Evolutionary conservation across 2,329 filamentous ascomycete genomes (phyloP), one percentile per base, ranked within the genome.

Genomic region (Harringtonia lauricola): DNA sequence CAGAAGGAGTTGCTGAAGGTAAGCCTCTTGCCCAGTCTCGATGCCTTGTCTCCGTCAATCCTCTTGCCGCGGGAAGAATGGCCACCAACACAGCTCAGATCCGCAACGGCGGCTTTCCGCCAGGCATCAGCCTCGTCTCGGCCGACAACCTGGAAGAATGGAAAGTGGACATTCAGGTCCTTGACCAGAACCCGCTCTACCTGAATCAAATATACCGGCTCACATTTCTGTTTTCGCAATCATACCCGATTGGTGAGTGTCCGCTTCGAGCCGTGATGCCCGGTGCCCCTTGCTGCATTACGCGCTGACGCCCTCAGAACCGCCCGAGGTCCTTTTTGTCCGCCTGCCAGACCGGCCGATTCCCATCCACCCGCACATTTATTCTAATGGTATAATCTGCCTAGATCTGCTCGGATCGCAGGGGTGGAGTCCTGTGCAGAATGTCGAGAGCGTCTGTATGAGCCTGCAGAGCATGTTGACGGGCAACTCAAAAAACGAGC

Each of bases 391-490:
- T 54, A 95, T 96, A 62, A 98, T 98, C 59, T 98, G 92, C 57
- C 82, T 98, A 39, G 92, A 98, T 55, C 76, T 98, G 2, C 79
- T 98, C 9, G 87, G 87, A 42, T 71, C 76, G 10, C 81, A 87
- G 50, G 92, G 92, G 45, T 98, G 92, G 92, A 92, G 84, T 39
- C 92, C 92, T 0, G 90, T 98, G 0, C 92, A 98, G 60, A 95
- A 90, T 47, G 92, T 95, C 9, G 90, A 96, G 68, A 94, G 85
- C 57, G 81, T 98, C 22, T 95, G 88, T 68, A 92, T 98, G 77
- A 94, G 87, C 62, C 76, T 98, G 43, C 92, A 98, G 65, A 95
- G 87, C 67, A 98, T 98, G 92, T 65, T 98, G 57, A 95, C 92
- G 2, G 88, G 90, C 48, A 98, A 98, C 61, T 83, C 78, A 12